Evolutionary conservation across 2,329 filamentous ascomycete genomes (phyloP).

Genomic region (Paraconiothyrium brasiliense): DNA sequence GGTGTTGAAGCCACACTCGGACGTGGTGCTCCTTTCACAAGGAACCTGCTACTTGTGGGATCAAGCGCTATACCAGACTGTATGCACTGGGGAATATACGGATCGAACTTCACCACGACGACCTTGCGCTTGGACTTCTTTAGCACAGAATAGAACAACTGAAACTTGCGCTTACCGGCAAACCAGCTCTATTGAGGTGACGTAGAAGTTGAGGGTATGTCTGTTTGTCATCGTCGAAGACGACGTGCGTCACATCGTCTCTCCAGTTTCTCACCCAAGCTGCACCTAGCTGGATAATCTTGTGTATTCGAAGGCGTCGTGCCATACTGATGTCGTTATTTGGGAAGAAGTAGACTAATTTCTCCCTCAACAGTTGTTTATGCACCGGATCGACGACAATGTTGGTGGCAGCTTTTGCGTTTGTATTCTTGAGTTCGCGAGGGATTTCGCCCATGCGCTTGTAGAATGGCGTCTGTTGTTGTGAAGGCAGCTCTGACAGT

Average conservation of each 20-base stretch:
- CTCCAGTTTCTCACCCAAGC: constrained; percentile 70
- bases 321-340: constrained; percentile 76
- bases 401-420: constrained; percentile 37
- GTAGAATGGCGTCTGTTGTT: constrained; percentile 38
- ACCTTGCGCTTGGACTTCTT: constrained; percentile 47
- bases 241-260: constrained; percentile 74
- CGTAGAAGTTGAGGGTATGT: constrained; percentile 70
- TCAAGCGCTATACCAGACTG: constrained; percentile 56
- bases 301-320: constrained; percentile 76
- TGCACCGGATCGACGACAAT: constrained; percentile 44
- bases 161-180: constrained; percentile 57
- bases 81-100: constrained; percentile 57
- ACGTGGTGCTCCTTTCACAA: constrained; percentile 61
- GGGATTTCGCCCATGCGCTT: constrained; percentile 39
- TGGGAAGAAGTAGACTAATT: constrained; percentile 73
- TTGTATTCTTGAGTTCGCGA: constrained; percentile 39
- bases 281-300: constrained; percentile 72
- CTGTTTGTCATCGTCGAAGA: constrained; percentile 75
- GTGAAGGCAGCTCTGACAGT: constrained; percentile 26
- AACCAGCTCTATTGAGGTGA: constrained; percentile 59
- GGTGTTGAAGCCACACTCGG: constrained; percentile 17
- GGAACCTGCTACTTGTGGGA: constrained; percentile 67
- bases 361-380: constrained; percentile 45
- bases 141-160: constrained; percentile 1
- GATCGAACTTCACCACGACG: constrained; percentile 59